Percentiles rank a stretch among this genome's conserved stretches.
phyloP scores from a whole-genome alignment of 1,284 basidiomycete genomes.

The Cryptococcus deneoformans region DNA sequence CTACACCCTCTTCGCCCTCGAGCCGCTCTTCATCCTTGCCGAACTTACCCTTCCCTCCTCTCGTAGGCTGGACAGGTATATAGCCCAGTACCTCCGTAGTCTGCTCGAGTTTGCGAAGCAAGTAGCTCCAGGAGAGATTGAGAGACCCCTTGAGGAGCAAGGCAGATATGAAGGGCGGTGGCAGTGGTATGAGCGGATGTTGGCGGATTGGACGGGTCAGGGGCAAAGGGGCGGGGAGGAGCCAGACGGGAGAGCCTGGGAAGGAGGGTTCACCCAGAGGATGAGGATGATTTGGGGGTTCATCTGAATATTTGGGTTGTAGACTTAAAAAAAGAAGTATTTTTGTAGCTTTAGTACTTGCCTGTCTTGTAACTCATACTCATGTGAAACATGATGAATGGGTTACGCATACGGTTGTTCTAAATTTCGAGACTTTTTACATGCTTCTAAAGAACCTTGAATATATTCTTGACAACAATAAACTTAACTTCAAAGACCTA shows the following conservation, averaged over 20 bases:
- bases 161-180: slow-evolving; percentile 18
- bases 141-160: slow-evolving; percentile 26
- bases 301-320: slow-evolving; percentile 1
- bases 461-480: no score
- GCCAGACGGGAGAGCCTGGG: slow-evolving; percentile 28
- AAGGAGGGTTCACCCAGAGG: slow-evolving; percentile 30
- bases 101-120: slow-evolving; percentile 19
- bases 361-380: no score
- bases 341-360: no score
- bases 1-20: slow-evolving; percentile 32
- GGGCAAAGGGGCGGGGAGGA: slow-evolving; percentile 7
- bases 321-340: no score
- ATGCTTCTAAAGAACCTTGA: no score
- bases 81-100: slow-evolving; percentile 11
- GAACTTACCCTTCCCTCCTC: slow-evolving; percentile 3
- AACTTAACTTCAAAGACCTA: not conserved
- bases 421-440: no score
- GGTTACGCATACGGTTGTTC: no score
- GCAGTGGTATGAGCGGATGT: slow-evolving; percentile 26
- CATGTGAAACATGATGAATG: no score
- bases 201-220: slow-evolving; percentile 19
- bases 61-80: not conserved
- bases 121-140: slow-evolving; percentile 21
- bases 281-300: slow-evolving; percentile 26
- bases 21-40: slow-evolving; percentile 30